Conservation (phyloP, 352 stramenopile species). For the Pythium pyrilobum region DNA sequence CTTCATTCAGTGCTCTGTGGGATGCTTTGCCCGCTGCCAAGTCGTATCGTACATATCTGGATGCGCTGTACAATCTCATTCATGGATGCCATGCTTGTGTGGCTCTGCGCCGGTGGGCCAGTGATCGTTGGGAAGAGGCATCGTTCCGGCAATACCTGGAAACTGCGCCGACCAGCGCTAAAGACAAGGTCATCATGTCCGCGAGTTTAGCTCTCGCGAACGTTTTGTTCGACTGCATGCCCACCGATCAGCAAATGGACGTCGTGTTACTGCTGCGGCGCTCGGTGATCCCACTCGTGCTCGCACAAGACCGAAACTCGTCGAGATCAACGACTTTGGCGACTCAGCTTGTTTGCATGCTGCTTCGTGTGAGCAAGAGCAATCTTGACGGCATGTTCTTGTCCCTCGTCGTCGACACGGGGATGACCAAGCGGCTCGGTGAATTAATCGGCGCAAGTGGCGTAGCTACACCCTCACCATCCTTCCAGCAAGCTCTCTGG, state of each 20-base stretch:
- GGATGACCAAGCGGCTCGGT: conserved; percentile 26
- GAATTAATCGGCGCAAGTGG: neutral
- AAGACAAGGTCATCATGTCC: conserved; percentile 51
- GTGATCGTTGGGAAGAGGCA: conserved; percentile 30
- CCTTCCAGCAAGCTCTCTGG: conserved; percentile 6
- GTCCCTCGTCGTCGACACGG: conserved; percentile 53
- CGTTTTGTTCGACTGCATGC: conserved; percentile 30
- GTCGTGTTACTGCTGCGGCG: conserved; percentile 47
- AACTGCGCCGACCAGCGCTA: conserved; percentile 14
- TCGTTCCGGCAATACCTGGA: conserved; percentile 7
- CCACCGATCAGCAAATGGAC: conserved; percentile 32
- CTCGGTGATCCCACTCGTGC: conserved; percentile 40
- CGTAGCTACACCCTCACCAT: neutral
- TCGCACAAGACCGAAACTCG: neutral
- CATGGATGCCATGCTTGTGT: conserved; percentile 26
- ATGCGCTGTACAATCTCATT: conserved; percentile 54
- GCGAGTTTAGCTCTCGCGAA: conserved; percentile 34
- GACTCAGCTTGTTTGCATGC: conserved; percentile 34
- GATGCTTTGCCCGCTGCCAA: conserved; percentile 15
- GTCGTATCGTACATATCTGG: conserved; percentile 59
- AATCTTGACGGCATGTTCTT: conserved; percentile 44
- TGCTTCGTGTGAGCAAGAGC: conserved; percentile 43
- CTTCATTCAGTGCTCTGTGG: neutral
- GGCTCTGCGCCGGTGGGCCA: conserved; percentile 22
- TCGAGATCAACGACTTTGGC: conserved; percentile 22